Percentiles rank a stretch among this genome's conserved stretches.
Conservation (phyloP, 208 protist species). For the Acanthamoeba royreba region DNA sequence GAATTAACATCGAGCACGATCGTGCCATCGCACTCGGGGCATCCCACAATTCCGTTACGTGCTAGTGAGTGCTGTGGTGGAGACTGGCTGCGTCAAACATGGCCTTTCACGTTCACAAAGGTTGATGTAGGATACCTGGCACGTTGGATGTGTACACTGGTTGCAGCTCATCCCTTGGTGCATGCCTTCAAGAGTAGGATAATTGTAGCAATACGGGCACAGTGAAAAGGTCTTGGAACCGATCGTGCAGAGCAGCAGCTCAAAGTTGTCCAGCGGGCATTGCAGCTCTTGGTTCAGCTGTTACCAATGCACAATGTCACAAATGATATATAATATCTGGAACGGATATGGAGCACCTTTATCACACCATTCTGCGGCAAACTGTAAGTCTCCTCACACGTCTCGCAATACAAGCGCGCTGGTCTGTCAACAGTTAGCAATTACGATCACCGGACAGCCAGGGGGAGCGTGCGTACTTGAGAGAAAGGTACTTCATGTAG, state of each 20-base stretch:
- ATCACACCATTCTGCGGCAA: conserved; percentile 87
- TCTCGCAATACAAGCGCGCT: conserved; percentile 89
- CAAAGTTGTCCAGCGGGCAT: conserved; percentile 92
- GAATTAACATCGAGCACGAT: conserved; percentile 44
- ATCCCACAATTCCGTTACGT: background rate
- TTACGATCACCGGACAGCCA: background rate
- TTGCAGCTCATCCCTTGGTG: conserved; percentile 85
- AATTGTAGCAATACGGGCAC: conserved; percentile 93
- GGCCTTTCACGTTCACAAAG: background rate
- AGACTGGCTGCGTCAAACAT: background rate
- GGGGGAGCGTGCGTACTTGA: background rate
- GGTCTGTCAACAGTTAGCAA: conserved; percentile 79
- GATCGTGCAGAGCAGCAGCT: conserved; percentile 85
- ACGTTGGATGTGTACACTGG: conserved; percentile 90
- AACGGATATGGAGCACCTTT: conserved; percentile 59
- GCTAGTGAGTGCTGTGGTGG: background rate
- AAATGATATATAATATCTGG: background rate
- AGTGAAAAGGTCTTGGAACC: conserved; percentile 83
- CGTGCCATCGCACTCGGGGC: conserved; percentile 53
- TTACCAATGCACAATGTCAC: background rate
- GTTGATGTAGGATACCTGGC: conserved; percentile 84
- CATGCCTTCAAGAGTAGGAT: conserved; percentile 89
- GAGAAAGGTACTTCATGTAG: conserved; percentile 68
- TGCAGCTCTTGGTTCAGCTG: conserved; percentile 63
- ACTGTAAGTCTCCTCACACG: conserved; percentile 90